These are phyloP conservation scores for Miscanthus lutarioriparius DNA, from an alignment of 176 grass and related monocot genomes.

Conservation along the genomic window DNA sequence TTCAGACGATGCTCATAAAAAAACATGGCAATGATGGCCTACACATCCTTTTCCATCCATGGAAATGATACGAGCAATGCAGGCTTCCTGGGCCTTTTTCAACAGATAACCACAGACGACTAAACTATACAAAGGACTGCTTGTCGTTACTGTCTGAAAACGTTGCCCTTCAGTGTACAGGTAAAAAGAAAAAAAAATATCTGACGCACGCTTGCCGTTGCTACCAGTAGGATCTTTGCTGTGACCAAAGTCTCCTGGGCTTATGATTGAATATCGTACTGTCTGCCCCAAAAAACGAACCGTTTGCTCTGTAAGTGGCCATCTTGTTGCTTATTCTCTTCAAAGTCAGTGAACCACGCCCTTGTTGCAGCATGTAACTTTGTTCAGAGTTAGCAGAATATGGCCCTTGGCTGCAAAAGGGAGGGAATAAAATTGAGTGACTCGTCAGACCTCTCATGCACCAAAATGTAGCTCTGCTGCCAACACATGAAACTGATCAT, in stretches of 20 bases:
- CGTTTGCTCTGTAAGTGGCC: conserved; percentile 26
- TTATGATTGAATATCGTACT: conserved; percentile 51
- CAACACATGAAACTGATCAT: neutral
- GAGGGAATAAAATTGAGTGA: neutral
- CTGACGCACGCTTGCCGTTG: conserved; percentile 34
- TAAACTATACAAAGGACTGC: conserved; percentile 20
- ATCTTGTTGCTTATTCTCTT: conserved; percentile 38
- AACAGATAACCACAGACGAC: conserved; percentile 25
- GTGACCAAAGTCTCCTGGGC: conserved; percentile 31
- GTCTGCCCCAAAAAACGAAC: conserved; percentile 17
- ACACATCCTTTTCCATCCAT: conserved; percentile 49
- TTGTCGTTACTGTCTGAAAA: conserved; percentile 29
- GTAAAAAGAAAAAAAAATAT: neutral
- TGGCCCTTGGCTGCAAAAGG: conserved; percentile 34
- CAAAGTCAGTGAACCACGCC: conserved; percentile 22
- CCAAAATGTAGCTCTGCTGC: neutral
- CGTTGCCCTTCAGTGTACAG: conserved; percentile 31
- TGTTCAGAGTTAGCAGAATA: conserved; percentile 26
- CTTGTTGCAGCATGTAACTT: conserved; percentile 30
- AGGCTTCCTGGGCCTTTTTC: conserved; percentile 40
- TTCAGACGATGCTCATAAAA: conserved; percentile 40
- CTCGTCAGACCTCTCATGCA: conserved; percentile 5
- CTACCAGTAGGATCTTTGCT: conserved; percentile 46
- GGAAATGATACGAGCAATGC: conserved; percentile 46
- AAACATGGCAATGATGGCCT: conserved; percentile 42